Evolutionary conservation across 257 asterid genomes (phyloP).

Genomic region (Orobanche coerulescens): DNA sequence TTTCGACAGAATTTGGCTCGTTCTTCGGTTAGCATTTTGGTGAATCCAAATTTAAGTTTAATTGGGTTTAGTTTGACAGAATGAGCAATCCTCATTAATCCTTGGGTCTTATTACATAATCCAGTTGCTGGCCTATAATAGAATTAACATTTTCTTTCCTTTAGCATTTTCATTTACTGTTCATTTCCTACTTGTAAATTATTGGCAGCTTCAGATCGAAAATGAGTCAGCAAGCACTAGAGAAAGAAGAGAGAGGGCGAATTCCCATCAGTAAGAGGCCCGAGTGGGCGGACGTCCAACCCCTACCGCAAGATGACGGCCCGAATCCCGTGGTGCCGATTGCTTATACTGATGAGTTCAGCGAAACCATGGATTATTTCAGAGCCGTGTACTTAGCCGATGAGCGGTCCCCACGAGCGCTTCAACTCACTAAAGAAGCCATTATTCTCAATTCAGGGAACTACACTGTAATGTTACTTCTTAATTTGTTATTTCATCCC

Average conservation of each 20-base stretch:
- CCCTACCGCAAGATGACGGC: slow-evolving; percentile 86
- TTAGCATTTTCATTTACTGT: background rate
- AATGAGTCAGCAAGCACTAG: slow-evolving; percentile 20
- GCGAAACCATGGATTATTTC: slow-evolving; percentile 81
- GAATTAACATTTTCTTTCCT: too few relatives aligned
- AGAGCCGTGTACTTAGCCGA: slow-evolving; percentile 78
- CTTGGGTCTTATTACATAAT: too few relatives aligned
- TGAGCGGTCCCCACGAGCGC: slow-evolving; percentile 78
- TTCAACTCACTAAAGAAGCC: slow-evolving; percentile 67
- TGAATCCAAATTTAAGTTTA: too few relatives aligned
- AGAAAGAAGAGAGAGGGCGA: slow-evolving; percentile 19
- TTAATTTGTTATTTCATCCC: background rate
- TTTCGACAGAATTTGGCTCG: too few relatives aligned
- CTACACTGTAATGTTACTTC: slow-evolving; percentile 51
- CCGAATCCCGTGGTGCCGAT: slow-evolving; percentile 85
- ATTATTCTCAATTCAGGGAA: slow-evolving; percentile 72
- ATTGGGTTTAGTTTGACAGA: too few relatives aligned
- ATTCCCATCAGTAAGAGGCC: slow-evolving; percentile 51
- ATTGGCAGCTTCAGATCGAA: slow-evolving; percentile 9
- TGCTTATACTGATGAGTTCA: slow-evolving; percentile 65
- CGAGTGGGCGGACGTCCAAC: slow-evolving; percentile 77
- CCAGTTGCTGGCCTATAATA: too few relatives aligned
- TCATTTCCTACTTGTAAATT: background rate
- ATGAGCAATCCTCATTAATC: too few relatives aligned
- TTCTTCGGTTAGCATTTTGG: too few relatives aligned